Evolutionary conservation across 2,329 filamentous ascomycete genomes (phyloP).

Genomic region (Lachnellula hyalina): DNA sequence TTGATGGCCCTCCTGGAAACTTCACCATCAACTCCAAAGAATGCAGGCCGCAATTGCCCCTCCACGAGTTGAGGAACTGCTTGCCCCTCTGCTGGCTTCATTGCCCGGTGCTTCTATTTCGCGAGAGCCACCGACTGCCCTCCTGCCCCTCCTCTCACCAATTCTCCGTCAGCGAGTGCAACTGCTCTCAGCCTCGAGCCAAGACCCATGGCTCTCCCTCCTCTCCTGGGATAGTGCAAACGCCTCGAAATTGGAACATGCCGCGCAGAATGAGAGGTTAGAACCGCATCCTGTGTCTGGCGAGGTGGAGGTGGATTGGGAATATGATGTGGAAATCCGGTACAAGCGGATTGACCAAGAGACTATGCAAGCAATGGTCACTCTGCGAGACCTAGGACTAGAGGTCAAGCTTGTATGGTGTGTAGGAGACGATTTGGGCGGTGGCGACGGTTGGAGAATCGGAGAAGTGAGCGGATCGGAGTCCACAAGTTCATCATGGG

Average conservation of each 20-base stretch:
- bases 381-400: conserved; percentile 56
- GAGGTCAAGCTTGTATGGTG: conserved; percentile 66
- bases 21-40: conserved; percentile 1
- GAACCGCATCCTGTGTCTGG: conserved; percentile 79
- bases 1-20: neutral
- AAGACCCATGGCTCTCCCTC: conserved; percentile 68
- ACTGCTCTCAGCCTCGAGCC: conserved; percentile 53
- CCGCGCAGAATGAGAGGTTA: conserved; percentile 57
- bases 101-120: conserved; percentile 55
- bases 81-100: conserved; percentile 54
- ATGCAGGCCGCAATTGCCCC: conserved; percentile 33
- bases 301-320: conserved; percentile 66
- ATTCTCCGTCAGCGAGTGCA: conserved; percentile 62
- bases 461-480: conserved; percentile 63
- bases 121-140: conserved; percentile 48
- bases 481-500: conserved; percentile 45
- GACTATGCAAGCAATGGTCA: conserved; percentile 64
- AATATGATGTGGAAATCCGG: conserved; percentile 58
- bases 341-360: conserved; percentile 70
- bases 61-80: conserved; percentile 43
- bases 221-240: conserved; percentile 60
- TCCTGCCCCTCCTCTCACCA: conserved; percentile 58
- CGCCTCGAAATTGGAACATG: conserved; percentile 50
- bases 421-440: conserved; percentile 49
- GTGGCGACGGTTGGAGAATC: conserved; percentile 63